Percentiles rank a stretch among this genome's conserved stretches.
Evolutionary conservation across 495 filamentous ascomycete genomes (phyloP).

Genomic region (Podospora tetraspora): DNA sequence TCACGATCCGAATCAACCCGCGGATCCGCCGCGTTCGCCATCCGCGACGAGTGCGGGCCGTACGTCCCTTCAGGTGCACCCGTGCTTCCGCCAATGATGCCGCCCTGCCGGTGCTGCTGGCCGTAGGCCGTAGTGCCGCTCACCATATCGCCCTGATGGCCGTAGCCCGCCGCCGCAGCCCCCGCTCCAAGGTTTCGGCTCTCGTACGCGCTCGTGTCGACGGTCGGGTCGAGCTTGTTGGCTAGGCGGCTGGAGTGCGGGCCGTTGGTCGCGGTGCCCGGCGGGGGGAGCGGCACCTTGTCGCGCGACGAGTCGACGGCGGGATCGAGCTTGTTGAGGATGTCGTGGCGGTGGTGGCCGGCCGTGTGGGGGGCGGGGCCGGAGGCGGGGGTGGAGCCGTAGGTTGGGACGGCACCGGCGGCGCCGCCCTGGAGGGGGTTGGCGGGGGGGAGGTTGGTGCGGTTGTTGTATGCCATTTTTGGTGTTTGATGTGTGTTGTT

Average conservation of each 20-base stretch:
- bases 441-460: slow-evolving; percentile 10
- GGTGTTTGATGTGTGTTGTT: slow-evolving; percentile 1
- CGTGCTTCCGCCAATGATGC: too few relatives aligned
- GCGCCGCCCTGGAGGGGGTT: neutral
- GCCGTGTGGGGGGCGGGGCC: slow-evolving; percentile 29
- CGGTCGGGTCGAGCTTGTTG: slow-evolving; percentile 30
- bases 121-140: neutral
- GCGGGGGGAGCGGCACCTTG: slow-evolving; percentile 23
- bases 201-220: slow-evolving; percentile 18
- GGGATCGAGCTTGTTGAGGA: slow-evolving; percentile 65
- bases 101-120: too few relatives aligned
- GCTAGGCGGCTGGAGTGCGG: slow-evolving; percentile 37
- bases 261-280: slow-evolving; percentile 35
- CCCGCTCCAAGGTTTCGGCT: neutral
- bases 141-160: neutral
- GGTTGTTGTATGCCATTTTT: neutral
- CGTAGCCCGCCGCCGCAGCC: too few relatives aligned
- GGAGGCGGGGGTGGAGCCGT: slow-evolving; percentile 23
- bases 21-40: too few relatives aligned
- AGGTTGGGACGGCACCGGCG: slow-evolving; percentile 11
- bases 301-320: slow-evolving; percentile 51
- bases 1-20: too few relatives aligned
- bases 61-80: too few relatives aligned
- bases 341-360: slow-evolving; percentile 51
- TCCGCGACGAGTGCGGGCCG: too few relatives aligned